phyloP scores from a whole-genome alignment of 495 filamentous ascomycete species.

The Oidiodendron maius region DNA sequence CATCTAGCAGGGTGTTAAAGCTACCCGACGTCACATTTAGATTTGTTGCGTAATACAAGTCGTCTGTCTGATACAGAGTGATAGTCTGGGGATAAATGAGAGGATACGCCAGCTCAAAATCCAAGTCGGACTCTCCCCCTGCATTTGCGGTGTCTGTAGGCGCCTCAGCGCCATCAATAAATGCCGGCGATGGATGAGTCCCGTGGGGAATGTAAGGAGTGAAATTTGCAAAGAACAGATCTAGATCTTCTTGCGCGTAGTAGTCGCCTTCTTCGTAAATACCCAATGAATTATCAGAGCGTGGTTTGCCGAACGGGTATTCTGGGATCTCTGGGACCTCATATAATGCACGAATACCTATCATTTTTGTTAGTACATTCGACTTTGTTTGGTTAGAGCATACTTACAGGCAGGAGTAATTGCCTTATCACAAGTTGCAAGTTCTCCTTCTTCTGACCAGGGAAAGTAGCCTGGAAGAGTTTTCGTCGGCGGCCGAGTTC shows the following conservation, averaged over 20 bases:
- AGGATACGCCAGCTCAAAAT: constrained; percentile 14
- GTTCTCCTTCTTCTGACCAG: background rate
- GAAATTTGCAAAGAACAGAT: constrained; percentile 52
- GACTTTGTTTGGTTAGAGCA: background rate
- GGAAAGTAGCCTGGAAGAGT: background rate
- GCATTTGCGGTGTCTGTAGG: background rate
- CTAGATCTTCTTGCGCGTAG: constrained; percentile 47
- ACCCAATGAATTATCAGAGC: constrained; percentile 23
- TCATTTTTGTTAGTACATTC: too few species aligned
- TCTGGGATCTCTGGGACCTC: constrained; percentile 9
- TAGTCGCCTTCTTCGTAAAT: constrained; percentile 27
- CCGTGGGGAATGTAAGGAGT: constrained; percentile 26
- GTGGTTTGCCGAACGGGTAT: constrained; percentile 12
- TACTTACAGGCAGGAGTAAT: constrained; percentile 13
- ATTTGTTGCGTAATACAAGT: constrained; percentile 23
- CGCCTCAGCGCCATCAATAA: constrained; percentile 14
- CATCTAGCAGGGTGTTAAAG: constrained; percentile 49
- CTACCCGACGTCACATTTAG: background rate
- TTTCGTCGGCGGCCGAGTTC: background rate
- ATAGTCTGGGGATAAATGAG: constrained; percentile 16
- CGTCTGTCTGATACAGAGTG: constrained; percentile 14
- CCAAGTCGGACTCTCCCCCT: constrained; percentile 15
- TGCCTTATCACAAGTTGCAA: constrained; percentile 10
- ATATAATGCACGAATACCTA: too few species aligned
- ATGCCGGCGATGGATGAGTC: constrained; percentile 14